These are phyloP conservation scores for Arthrinium puccinioides DNA, from an alignment of 2,329 filamentous ascomycete species.

Conservation along the genomic window DNA sequence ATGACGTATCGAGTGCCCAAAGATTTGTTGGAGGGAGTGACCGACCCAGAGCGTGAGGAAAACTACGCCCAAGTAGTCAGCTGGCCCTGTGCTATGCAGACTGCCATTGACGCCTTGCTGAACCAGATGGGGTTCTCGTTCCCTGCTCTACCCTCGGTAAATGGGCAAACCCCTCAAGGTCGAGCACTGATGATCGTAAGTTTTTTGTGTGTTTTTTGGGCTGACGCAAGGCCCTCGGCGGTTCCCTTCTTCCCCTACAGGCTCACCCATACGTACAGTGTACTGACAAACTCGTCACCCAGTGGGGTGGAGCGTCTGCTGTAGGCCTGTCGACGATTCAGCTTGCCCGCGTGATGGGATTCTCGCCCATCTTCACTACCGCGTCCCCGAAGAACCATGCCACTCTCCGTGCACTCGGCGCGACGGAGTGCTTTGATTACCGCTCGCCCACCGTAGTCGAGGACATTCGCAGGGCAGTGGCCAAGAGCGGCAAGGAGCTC, in stretches of 20 bases:
- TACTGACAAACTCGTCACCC: background rate
- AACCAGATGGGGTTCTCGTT: constrained; percentile 7
- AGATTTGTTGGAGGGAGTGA: background rate
- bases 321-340: constrained; percentile 23
- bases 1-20: constrained; percentile 4
- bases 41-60: background rate
- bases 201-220: too few relatives aligned
- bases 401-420: constrained; percentile 19
- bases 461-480: constrained; percentile 8
- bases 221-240: too few relatives aligned
- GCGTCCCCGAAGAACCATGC: constrained; percentile 19
- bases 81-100: constrained; percentile 4
- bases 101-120: constrained; percentile 6
- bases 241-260: too few relatives aligned
- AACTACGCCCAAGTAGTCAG: constrained; percentile 4
- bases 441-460: constrained; percentile 14
- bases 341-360: constrained; percentile 18
- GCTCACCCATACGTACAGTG: too few relatives aligned
- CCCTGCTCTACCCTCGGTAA: constrained; percentile 1
- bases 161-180: constrained; percentile 6
- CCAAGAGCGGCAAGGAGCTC: constrained; percentile 3
- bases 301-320: constrained; percentile 22
- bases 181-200: constrained; percentile 9
- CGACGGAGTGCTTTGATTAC: constrained; percentile 24
- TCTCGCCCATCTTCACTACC: constrained; percentile 20